phyloP scores from a whole-genome alignment of 1,284 basidiomycete genomes.

The Puccinia coronata region DNA sequence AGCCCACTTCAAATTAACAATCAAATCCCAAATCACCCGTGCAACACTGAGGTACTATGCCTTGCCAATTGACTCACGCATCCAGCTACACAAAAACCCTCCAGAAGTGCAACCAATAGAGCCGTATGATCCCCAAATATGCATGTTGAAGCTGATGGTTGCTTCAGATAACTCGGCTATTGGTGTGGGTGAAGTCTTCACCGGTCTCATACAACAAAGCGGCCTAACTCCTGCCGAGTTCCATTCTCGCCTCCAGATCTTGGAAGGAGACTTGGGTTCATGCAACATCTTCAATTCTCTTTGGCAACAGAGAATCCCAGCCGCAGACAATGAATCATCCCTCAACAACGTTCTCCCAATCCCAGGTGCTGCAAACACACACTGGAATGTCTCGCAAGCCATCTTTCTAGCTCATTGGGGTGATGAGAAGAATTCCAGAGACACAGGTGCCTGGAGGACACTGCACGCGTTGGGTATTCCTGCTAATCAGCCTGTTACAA shows the following conservation, averaged over 20 bases:
- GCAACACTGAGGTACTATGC: not conserved
- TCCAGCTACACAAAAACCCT: no score
- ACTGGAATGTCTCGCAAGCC: not conserved
- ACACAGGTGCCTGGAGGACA: not conserved
- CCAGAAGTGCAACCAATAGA: not conserved
- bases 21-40: not conserved
- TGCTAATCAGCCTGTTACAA: not conserved
- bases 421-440: not conserved
- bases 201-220: not conserved
- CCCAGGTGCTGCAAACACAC: not conserved
- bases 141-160: not conserved
- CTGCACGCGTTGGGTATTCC: not conserved
- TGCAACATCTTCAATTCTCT: not conserved
- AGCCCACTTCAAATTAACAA: not conserved
- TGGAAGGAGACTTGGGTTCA: not conserved
- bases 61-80: not conserved
- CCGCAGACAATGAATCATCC: no score
- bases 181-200: not conserved
- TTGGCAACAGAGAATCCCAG: not conserved
- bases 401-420: not conserved
- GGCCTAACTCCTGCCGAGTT: not conserved
- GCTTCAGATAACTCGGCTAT: conserved; percentile 8
- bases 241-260: not conserved
- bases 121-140: not conserved
- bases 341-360: not conserved